These are phyloP conservation scores for Starmerella gropengiesseri DNA, from an alignment of 805 yeast species.

Conservation along the genomic window DNA sequence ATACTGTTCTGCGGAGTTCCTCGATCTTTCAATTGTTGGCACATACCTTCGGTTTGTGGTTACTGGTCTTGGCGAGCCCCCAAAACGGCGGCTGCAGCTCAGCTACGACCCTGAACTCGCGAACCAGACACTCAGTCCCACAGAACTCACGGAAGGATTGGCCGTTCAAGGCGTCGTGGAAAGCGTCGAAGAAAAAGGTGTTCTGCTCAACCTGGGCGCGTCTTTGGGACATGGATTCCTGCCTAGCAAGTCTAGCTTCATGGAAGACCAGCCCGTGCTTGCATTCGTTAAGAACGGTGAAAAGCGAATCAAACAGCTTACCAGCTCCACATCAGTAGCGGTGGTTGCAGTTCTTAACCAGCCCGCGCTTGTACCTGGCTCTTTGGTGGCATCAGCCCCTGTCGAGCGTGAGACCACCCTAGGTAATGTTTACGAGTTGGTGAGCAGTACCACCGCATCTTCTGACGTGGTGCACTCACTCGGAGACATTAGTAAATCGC, in stretches of 20 bases:
- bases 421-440: slow-evolving; percentile 64
- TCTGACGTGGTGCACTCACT: slow-evolving; percentile 57
- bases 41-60: slow-evolving; percentile 81
- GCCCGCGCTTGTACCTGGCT: slow-evolving; percentile 55
- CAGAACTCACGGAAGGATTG: slow-evolving; percentile 52
- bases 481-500: slow-evolving; percentile 5
- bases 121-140: slow-evolving; percentile 48
- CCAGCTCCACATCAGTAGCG: slow-evolving; percentile 34
- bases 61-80: slow-evolving; percentile 37
- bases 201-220: slow-evolving; percentile 57
- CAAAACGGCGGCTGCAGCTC: slow-evolving; percentile 31
- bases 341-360: slow-evolving; percentile 59
- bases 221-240: slow-evolving; percentile 40
- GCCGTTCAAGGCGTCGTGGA: slow-evolving; percentile 65
- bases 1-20: slow-evolving; percentile 53
- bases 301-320: slow-evolving; percentile 14
- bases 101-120: slow-evolving; percentile 64
- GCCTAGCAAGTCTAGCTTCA: slow-evolving; percentile 46
- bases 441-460: slow-evolving; percentile 66
- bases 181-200: slow-evolving; percentile 89
- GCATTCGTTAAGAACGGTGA: slow-evolving; percentile 36
- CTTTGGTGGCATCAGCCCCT: slow-evolving; percentile 60
- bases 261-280: slow-evolving; percentile 61
- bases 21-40: slow-evolving; percentile 54
- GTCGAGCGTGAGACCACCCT: slow-evolving; percentile 40